Evolutionary conservation across 805 yeast genomes (phyloP).

Genomic region (Cyberlindnera euphorbiae): DNA sequence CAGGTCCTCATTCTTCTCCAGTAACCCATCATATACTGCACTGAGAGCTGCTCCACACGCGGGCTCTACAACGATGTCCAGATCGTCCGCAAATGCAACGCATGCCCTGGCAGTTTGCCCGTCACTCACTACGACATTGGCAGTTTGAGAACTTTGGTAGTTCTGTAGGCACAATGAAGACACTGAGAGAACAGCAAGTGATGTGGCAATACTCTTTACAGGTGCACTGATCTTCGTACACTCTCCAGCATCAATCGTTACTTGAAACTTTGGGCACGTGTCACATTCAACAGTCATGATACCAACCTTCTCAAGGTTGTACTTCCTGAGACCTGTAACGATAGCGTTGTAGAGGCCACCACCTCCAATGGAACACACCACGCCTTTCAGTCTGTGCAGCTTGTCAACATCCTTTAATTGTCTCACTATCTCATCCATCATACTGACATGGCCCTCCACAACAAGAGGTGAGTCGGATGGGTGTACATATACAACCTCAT

Average conservation of each 20-base stretch:
- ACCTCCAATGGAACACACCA: conserved; percentile 54
- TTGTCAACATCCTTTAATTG: conserved; percentile 23
- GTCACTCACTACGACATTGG: conserved; percentile 45
- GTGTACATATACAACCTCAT: conserved; percentile 52
- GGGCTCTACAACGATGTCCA: conserved; percentile 54
- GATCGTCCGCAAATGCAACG: conserved; percentile 44
- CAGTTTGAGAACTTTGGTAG: conserved; percentile 36
- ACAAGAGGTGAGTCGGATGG: conserved; percentile 47
- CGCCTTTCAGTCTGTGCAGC: conserved; percentile 33
- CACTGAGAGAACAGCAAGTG: conserved; percentile 63
- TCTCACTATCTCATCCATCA: conserved; percentile 40
- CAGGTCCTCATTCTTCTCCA: conserved; percentile 26
- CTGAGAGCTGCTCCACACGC: conserved; percentile 71
- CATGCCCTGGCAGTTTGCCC: conserved; percentile 52
- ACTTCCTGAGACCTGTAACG: conserved; percentile 37
- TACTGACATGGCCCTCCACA: conserved; percentile 50
- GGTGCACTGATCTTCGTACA: conserved; percentile 38
- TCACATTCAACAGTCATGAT: conserved; percentile 54
- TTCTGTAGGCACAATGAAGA: conserved; percentile 50
- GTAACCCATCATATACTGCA: conserved; percentile 36
- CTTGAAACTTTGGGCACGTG: conserved; percentile 56
- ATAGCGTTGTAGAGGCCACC: conserved; percentile 57
- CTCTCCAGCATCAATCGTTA: conserved; percentile 42
- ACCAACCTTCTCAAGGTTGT: conserved; percentile 34
- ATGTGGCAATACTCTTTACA: conserved; percentile 40